Evolutionary conservation across 805 yeast genomes (phyloP), one percentile per base, ranked within the genome.

Genomic region (Candida coleopterorum): DNA sequence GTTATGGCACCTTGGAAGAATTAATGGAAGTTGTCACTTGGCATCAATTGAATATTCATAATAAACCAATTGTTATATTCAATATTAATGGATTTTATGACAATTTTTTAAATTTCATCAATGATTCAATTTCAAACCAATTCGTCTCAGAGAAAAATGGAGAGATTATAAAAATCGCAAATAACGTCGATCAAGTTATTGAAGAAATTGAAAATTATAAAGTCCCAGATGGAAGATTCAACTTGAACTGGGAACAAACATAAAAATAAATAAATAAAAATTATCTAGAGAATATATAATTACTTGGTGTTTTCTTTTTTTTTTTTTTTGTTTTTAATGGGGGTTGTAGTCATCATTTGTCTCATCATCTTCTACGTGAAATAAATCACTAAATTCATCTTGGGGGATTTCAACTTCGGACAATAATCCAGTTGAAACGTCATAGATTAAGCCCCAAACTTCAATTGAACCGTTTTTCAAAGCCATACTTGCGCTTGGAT

Each of bases 1-100:
- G 96, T 2, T 86, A 79, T 55, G 96, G 96, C 34, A 86, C 95
- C 6, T 62, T 85, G 53, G 96, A 87, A 60, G 96, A 87, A 62
- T 68, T 87, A 43, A 79, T 86, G 81, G 96, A 87, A 64, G 82
- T 85, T 38, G 82, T 83, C 41, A 87, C 96, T 4, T 87, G 96
- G 96, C 77, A 79, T 34, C 96, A 87, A 66, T 70, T 87, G 49
- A 93, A 89, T 23, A 86, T 87, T 46, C 96, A 87, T 58, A 64
- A 70, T 43, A 82, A 82, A 58, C 95, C 96, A 20, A 77, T 87
- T 49, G 80, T 87, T 11, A 53, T 87, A 28, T 79, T 79, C 62
- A 87, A 87, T 60, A 71, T 81, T 37, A 71, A 82, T 58, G 96
- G 95, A 0, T 87, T 84, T 56, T 87, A 75, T 57, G 87, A 86